phyloP scores from a whole-genome alignment of 768 basidiomycete species.

The Crepidotus variabilis region DNA sequence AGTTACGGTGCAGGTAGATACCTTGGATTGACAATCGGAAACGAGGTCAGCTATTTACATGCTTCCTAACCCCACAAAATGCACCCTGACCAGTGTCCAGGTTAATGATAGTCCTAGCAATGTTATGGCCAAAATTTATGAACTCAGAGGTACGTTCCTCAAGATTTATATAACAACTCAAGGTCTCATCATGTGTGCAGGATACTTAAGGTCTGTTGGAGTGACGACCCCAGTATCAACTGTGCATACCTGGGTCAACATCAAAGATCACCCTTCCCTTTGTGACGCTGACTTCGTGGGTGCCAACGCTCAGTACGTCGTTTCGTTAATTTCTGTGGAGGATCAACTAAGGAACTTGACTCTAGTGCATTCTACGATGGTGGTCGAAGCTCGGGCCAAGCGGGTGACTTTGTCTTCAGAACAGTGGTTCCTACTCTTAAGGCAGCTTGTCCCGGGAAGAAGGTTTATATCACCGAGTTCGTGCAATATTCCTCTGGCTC shows the following conservation, averaged over 20 bases:
- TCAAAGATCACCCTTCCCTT: constrained; percentile 28
- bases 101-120: constrained; percentile 21
- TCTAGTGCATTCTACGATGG: constrained; percentile 29
- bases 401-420: constrained; percentile 29
- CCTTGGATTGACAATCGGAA: constrained; percentile 33
- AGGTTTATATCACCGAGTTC: constrained; percentile 30
- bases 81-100: not conserved
- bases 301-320: constrained; percentile 37
- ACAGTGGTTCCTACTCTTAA: constrained; percentile 28
- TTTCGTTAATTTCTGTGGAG: constrained; percentile 18
- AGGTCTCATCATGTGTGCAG: constrained; percentile 10
- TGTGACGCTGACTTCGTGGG: constrained; percentile 34
- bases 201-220: constrained; percentile 25
- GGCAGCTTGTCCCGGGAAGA: constrained; percentile 28
- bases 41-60: constrained; percentile 23
- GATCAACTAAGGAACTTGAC: constrained; percentile 19
- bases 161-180: not conserved
- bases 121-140: constrained; percentile 29
- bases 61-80: not conserved
- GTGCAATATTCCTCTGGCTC: not conserved
- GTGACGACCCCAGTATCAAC: constrained; percentile 31
- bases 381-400: constrained; percentile 18
- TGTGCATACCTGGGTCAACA: constrained; percentile 34
- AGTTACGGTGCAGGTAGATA: constrained; percentile 30
- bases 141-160: constrained; percentile 24